These are phyloP conservation scores for Arachnomyces sp. DNA, from an alignment of 2,329 filamentous ascomycete species.

Conservation along the genomic window DNA sequence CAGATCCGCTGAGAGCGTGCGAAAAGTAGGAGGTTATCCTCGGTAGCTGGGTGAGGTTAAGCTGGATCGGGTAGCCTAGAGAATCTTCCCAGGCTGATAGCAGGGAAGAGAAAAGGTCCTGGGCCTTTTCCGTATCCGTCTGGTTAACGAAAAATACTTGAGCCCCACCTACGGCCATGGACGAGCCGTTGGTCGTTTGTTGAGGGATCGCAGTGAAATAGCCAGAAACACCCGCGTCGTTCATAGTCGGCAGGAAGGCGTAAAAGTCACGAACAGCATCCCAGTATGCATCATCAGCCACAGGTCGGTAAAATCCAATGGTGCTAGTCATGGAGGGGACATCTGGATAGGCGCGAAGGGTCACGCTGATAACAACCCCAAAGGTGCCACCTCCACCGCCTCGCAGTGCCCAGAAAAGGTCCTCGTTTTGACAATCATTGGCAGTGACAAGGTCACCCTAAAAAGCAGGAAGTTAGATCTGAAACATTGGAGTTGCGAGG, in stretches of 20 bases:
- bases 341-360: conserved; percentile 16
- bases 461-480: no score
- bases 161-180: conserved; percentile 9
- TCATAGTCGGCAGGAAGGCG: conserved; percentile 36
- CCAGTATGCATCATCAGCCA: conserved; percentile 12
- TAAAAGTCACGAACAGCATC: conserved; percentile 24
- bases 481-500: not conserved
- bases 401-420: conserved; percentile 45
- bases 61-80: no score
- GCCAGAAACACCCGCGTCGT: conserved; percentile 36
- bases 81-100: conserved; percentile 12
- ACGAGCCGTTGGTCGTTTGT: conserved; percentile 21
- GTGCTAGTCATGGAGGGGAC: no score
- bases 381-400: conserved; percentile 48
- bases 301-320: no score
- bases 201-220: conserved; percentile 33
- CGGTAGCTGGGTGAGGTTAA: no score
- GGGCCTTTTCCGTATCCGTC: conserved; percentile 14
- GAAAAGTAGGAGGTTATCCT: no score
- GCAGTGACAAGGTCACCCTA: no score
- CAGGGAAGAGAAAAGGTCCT: conserved; percentile 15
- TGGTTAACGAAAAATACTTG: conserved; percentile 19
- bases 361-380: conserved; percentile 38
- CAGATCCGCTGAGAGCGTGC: conserved; percentile 10
- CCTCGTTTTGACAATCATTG: conserved; percentile 20